Percentiles rank a stretch among this genome's conserved stretches.
These are phyloP conservation scores for Rhodotorula kratochvilovae DNA, from an alignment of 768 basidiomycete species.

Conservation along the genomic window DNA sequence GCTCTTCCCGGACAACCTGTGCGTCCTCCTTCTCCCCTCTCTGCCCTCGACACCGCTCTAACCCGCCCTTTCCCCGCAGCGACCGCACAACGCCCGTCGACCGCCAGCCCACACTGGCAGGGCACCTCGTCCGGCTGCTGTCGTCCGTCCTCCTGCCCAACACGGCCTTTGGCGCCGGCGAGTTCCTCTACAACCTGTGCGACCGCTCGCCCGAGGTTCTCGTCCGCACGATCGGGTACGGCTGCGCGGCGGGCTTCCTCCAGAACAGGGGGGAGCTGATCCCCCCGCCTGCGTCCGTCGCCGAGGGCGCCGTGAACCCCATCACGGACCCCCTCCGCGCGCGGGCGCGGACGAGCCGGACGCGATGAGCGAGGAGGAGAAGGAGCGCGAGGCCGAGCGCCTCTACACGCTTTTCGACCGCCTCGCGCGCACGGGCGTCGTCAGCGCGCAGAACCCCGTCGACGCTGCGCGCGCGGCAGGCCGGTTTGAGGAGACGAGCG, in stretches of 20 bases:
- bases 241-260: constrained; percentile 89
- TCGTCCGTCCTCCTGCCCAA: constrained; percentile 66
- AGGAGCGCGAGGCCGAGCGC: constrained; percentile 85
- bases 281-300: constrained; percentile 45
- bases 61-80: constrained; percentile 38
- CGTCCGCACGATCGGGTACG: constrained; percentile 80
- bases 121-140: constrained; percentile 72
- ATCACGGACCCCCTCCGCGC: constrained; percentile 68
- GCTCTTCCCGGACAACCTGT: constrained; percentile 68
- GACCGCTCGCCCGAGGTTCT: constrained; percentile 71
- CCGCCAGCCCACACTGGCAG: constrained; percentile 65
- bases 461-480: constrained; percentile 36
- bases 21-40: constrained; percentile 35
- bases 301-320: constrained; percentile 59
- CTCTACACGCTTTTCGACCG: constrained; percentile 87
- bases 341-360: constrained; percentile 35
- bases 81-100: constrained; percentile 77
- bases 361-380: constrained; percentile 88
- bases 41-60: too few species aligned
- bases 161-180: constrained; percentile 72
- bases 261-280: constrained; percentile 82
- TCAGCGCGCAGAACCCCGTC: constrained; percentile 55
- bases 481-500: constrained; percentile 32
- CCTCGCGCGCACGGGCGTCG: constrained; percentile 65
- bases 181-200: constrained; percentile 78